Conservation (phyloP, 768 basidiomycete species). For the Xerocomellus amylosporus region DNA sequence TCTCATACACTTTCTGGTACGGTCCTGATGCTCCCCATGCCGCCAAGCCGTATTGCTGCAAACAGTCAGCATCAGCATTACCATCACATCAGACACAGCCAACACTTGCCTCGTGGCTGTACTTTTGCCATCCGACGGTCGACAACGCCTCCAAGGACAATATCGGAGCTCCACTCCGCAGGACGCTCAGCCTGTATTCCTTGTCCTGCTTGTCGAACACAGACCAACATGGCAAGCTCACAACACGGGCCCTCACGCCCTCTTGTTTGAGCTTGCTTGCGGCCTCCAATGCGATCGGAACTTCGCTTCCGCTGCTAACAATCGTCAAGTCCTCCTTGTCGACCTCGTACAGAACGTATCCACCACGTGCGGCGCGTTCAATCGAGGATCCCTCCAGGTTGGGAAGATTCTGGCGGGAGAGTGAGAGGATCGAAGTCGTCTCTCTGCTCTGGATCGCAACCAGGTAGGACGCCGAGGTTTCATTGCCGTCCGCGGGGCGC, state of each 20-base stretch:
- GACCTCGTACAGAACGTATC: constrained; percentile 86
- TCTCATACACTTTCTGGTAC: constrained; percentile 87
- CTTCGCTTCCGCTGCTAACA: constrained; percentile 88
- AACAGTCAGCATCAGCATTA: not conserved
- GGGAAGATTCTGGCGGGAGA: constrained; percentile 89
- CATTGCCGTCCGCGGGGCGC: constrained; percentile 94
- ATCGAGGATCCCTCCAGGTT: constrained; percentile 87
- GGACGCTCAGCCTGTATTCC: constrained; percentile 78
- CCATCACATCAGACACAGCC: not conserved
- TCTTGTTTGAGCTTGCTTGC: constrained; percentile 72
- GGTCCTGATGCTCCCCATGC: constrained; percentile 90
- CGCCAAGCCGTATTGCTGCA: constrained; percentile 65
- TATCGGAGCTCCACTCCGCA: constrained; percentile 87
- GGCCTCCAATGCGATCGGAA: constrained; percentile 83
- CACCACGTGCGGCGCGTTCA: constrained; percentile 79
- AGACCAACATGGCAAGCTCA: constrained; percentile 87
- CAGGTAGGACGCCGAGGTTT: constrained; percentile 91
- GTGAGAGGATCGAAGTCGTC: constrained; percentile 81
- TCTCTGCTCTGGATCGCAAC: constrained; percentile 69
- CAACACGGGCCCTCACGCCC: constrained; percentile 79
- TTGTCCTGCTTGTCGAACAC: constrained; percentile 80
- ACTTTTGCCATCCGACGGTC: constrained; percentile 85
- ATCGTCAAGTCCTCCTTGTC: constrained; percentile 79
- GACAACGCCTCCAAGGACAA: constrained; percentile 83
- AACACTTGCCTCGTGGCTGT: constrained; percentile 71